Percentiles rank a stretch among this genome's conserved stretches.
Conservation (phyloP, 768 basidiomycete species). For the Podaxis sp. region DNA sequence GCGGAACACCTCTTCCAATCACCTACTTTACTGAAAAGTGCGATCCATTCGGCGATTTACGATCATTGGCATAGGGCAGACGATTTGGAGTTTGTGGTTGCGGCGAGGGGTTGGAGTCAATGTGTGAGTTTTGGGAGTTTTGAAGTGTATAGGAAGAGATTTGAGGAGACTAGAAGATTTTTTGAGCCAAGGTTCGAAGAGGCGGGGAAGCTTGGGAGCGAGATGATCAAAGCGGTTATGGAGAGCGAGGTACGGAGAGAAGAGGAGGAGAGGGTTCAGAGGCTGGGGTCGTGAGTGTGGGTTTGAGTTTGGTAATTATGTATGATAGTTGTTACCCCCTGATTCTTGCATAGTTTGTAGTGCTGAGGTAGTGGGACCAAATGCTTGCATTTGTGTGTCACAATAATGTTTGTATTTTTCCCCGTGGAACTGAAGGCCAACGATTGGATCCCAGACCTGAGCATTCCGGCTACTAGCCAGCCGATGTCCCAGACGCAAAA, state of each 20-base stretch:
- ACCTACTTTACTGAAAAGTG: constrained; percentile 56
- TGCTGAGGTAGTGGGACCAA: too few relatives aligned
- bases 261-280: constrained; percentile 21
- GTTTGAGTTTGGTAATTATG: not conserved
- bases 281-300: not conserved
- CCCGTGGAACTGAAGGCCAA: too few relatives aligned
- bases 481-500: too few relatives aligned
- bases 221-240: constrained; percentile 89
- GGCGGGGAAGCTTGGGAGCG: constrained; percentile 74
- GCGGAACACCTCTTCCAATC: constrained; percentile 93
- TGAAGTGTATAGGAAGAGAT: constrained; percentile 80
- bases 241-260: constrained; percentile 51
- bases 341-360: too few relatives aligned
- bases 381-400: too few relatives aligned
- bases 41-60: constrained; percentile 72
- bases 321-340: not conserved
- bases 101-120: constrained; percentile 94
- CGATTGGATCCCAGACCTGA: too few relatives aligned
- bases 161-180: constrained; percentile 76
- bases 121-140: constrained; percentile 92
- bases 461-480: too few relatives aligned
- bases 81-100: constrained; percentile 92
- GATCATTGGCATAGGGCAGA: constrained; percentile 83
- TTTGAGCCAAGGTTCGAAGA: constrained; percentile 89
- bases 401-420: too few relatives aligned